Conservation (phyloP, 371 early-diverging fungal species). For the Entomophthora muscae region DNA sequence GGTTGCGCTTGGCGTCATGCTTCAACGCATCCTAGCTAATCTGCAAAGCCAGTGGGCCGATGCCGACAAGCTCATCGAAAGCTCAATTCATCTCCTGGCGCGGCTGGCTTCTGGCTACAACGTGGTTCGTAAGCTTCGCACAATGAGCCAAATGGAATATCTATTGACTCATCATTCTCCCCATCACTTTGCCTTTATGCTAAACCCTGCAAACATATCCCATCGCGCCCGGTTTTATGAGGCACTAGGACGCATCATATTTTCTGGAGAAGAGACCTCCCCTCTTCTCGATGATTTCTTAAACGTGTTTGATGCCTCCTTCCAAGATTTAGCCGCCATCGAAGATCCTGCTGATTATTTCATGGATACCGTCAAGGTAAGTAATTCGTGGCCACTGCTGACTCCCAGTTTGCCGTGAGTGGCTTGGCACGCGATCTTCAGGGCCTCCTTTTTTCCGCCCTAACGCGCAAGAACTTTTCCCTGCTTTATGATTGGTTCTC, state of each 20-base stretch:
- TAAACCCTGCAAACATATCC: slow-evolving; percentile 26
- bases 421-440: slow-evolving; percentile 64
- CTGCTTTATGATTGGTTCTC: slow-evolving; percentile 79
- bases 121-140: slow-evolving; percentile 23
- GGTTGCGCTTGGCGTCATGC: neutral
- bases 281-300: slow-evolving; percentile 48
- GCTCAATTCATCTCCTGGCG: neutral
- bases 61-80: neutral
- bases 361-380: slow-evolving; percentile 23
- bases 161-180: slow-evolving; percentile 49
- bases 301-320: slow-evolving; percentile 33
- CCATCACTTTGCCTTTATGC: slow-evolving; percentile 48
- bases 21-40: neutral
- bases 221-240: slow-evolving; percentile 54
- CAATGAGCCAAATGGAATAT: slow-evolving; percentile 41
- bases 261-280: slow-evolving; percentile 47
- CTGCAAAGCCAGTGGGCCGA: neutral
- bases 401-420: slow-evolving; percentile 15
- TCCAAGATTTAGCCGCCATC: slow-evolving; percentile 29
- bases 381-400: neutral
- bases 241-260: slow-evolving; percentile 49
- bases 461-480: slow-evolving; percentile 34
- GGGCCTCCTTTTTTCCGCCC: slow-evolving; percentile 54
- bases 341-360: slow-evolving; percentile 23
- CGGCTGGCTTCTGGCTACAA: neutral